Evolutionary conservation across 345 rosid species (phyloP).

Genomic region (Salix arbutifolia): DNA sequence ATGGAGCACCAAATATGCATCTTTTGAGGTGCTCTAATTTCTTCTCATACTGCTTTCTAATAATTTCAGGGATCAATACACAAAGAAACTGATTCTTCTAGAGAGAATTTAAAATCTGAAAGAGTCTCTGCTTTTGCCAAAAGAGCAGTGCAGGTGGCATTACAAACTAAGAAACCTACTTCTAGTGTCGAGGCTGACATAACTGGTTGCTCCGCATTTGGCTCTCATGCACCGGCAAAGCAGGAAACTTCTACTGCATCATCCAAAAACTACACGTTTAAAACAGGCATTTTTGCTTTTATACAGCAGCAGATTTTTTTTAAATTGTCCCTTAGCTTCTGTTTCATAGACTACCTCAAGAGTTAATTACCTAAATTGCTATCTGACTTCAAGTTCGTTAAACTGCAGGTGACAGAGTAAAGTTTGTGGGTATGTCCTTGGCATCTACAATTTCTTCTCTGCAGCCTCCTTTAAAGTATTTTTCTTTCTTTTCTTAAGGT

Average conservation of each 20-base stretch:
- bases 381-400: slow-evolving; percentile 10
- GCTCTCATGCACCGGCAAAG: slow-evolving; percentile 72
- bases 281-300: slow-evolving; percentile 51
- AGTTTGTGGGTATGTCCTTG: slow-evolving; percentile 45
- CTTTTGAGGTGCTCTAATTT: neutral
- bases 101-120: slow-evolving; percentile 72
- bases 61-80: slow-evolving; percentile 58
- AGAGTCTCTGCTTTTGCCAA: slow-evolving; percentile 61
- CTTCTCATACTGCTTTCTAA: slow-evolving; percentile 10
- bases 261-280: slow-evolving; percentile 74
- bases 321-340: neutral
- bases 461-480: slow-evolving; percentile 52
- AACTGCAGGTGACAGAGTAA: slow-evolving; percentile 86
- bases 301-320: neutral
- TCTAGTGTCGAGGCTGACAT: slow-evolving; percentile 96
- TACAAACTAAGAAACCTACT: slow-evolving; percentile 74
- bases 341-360: neutral
- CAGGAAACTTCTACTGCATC: slow-evolving; percentile 92
- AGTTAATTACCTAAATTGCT: slow-evolving; percentile 7
- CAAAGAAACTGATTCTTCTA: slow-evolving; percentile 61
- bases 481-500: neutral
- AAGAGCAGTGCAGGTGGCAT: slow-evolving; percentile 51
- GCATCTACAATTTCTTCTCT: slow-evolving; percentile 49
- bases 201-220: slow-evolving; percentile 70
- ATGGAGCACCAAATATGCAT: neutral